Evolutionary conservation across 179 eudicot species (phyloP).

Genomic region (Drosera spatulata): DNA sequence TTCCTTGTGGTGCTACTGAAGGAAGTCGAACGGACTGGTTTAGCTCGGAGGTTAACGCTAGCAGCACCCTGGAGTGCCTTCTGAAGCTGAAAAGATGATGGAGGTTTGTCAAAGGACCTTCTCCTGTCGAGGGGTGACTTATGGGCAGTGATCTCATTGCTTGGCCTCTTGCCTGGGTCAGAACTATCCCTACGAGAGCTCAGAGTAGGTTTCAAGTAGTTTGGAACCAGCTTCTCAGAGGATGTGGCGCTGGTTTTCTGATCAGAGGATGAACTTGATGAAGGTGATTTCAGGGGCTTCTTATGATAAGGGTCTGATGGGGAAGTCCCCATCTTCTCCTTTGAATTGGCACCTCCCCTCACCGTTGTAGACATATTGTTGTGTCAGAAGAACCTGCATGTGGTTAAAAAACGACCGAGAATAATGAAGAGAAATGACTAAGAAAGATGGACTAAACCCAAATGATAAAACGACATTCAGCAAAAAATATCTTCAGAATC

Average conservation of each 20-base stretch:
- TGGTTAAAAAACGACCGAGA: too few relatives aligned
- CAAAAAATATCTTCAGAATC: too few relatives aligned
- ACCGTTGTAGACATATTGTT: constrained; percentile 15
- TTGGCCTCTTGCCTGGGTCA: constrained; percentile 35
- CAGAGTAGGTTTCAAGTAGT: constrained; percentile 26
- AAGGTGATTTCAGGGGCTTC: not conserved
- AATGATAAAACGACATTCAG: too few relatives aligned
- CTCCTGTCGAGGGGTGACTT: constrained; percentile 12
- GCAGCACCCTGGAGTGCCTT: constrained; percentile 19
- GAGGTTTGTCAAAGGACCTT: constrained; percentile 24
- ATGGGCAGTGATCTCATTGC: constrained; percentile 10
- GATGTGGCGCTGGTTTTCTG: constrained; percentile 4
- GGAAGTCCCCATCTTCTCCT: constrained; percentile 19
- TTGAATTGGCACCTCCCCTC: constrained; percentile 10
- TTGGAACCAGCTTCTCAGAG: constrained; percentile 13
- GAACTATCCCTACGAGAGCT: constrained; percentile 9
- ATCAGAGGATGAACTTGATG: not conserved
- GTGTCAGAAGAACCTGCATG: not conserved
- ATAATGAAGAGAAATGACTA: too few relatives aligned
- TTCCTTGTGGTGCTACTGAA: not conserved
- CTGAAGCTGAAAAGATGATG: constrained; percentile 10
- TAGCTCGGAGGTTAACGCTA: not conserved
- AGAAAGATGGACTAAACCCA: too few relatives aligned
- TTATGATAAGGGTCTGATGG: constrained; percentile 2
- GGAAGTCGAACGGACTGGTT: constrained; percentile 7